Conservation (phyloP, 208 protist genomes). For the Crithidia acanthocephali region DNA sequence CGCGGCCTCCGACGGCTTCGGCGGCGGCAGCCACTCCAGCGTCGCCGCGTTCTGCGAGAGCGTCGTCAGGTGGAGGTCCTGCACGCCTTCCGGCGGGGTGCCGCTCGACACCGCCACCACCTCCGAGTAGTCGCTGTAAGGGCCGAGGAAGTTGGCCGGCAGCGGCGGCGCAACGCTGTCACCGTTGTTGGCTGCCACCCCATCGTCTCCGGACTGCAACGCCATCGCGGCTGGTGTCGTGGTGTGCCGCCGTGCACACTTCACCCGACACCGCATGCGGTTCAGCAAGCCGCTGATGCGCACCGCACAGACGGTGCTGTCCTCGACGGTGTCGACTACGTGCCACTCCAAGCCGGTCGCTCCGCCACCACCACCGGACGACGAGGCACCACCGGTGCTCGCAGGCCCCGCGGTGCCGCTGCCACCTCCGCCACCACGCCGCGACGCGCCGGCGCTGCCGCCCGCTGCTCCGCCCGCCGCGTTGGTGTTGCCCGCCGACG, state of each 20-base stretch:
- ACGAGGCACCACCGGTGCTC: neutral
- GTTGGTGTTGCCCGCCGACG: neutral
- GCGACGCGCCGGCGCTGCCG: slow-evolving; percentile 1
- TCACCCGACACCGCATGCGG: slow-evolving; percentile 86
- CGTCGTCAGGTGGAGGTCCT: slow-evolving; percentile 54
- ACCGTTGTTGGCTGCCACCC: neutral
- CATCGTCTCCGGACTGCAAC: neutral
- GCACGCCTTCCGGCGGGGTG: slow-evolving; percentile 82
- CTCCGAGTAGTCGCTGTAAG: slow-evolving; percentile 81
- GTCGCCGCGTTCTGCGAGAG: slow-evolving; percentile 64
- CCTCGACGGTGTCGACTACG: slow-evolving; percentile 71
- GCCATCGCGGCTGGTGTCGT: neutral
- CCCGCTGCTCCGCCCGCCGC: slow-evolving; percentile 10
- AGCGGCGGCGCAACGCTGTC: slow-evolving; percentile 5
- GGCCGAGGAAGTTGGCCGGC: slow-evolving; percentile 9
- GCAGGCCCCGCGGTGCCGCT: neutral
- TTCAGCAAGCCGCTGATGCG: slow-evolving; percentile 54
- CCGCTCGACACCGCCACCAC: slow-evolving; percentile 70
- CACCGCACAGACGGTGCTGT: slow-evolving; percentile 72
- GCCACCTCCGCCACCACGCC: neutral
- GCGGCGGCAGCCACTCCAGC: slow-evolving; percentile 72
- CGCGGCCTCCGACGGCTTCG: slow-evolving; percentile 26
- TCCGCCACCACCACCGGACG: neutral
- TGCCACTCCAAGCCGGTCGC: slow-evolving; percentile 63
- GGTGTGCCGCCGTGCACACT: slow-evolving; percentile 41